A percentile compares a stretch with the other conserved stretches of the same genome.
phyloP scores from a whole-genome alignment of 2,329 filamentous ascomycete genomes.

The Fusarium sp. region DNA sequence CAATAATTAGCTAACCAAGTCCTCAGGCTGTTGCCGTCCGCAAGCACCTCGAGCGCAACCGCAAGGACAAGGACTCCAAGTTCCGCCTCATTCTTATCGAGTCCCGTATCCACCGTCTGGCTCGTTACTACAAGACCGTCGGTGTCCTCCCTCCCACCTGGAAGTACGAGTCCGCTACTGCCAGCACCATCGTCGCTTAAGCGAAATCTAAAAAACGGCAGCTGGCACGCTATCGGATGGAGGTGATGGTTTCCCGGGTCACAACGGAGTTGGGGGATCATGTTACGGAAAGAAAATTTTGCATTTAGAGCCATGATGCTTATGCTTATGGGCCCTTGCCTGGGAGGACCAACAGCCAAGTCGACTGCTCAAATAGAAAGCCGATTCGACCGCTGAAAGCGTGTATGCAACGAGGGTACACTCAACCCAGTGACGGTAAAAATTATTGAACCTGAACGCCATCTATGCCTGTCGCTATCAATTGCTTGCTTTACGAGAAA shows the following conservation, averaged over 20 bases:
- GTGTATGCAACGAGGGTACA: conserved; percentile 42
- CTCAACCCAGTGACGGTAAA: conserved; percentile 39
- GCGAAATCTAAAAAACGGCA: conserved; percentile 43
- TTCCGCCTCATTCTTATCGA: conserved; percentile 99
- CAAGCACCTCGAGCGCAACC: conserved; percentile 99
- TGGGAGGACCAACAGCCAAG: conserved; percentile 46
- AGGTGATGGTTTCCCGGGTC: conserved; percentile 51
- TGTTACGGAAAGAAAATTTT: conserved; percentile 51
- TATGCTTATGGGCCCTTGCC: conserved; percentile 47
- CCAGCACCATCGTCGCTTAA: conserved; percentile 93
- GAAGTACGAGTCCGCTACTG: conserved; percentile 98
- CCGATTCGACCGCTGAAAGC: conserved; percentile 47
- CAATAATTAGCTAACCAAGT: conserved; percentile 2
- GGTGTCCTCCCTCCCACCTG: conserved; percentile 87
- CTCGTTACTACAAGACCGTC: conserved; percentile 99
- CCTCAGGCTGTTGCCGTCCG: conserved; percentile 91
- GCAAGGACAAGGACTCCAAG: conserved; percentile 99
- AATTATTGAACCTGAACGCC: conserved; percentile 41
- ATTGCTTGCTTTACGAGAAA: conserved; percentile 5
- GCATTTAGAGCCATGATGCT: conserved; percentile 58
- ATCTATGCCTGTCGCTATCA: conserved; percentile 28
- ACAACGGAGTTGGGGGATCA: conserved; percentile 55
- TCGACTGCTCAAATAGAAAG: conserved; percentile 50
- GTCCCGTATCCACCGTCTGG: conserved; percentile 99
- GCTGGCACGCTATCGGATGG: conserved; percentile 37